phyloP scores from a whole-genome alignment of 768 basidiomycete genomes.

The Pulveroboletus sp. region DNA sequence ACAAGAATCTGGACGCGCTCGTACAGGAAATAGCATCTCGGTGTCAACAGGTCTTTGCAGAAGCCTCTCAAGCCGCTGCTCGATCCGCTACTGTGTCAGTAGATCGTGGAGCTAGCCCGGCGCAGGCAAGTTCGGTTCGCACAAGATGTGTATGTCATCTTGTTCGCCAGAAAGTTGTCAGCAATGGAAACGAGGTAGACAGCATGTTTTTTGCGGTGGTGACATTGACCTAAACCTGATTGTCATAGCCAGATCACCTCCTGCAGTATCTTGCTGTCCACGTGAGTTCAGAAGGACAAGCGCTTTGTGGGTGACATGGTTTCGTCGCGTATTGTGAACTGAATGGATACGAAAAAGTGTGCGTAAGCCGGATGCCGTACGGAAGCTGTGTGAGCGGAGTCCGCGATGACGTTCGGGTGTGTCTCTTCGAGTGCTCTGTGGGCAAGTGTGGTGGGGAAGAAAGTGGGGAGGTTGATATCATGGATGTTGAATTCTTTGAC shows the following conservation, averaged over 20 bases:
- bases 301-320: conserved; percentile 41
- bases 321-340: conserved; percentile 25
- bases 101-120: conserved; percentile 28
- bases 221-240: conserved; percentile 27
- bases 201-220: conserved; percentile 21
- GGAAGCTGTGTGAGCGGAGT: conserved; percentile 35
- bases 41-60: conserved; percentile 58
- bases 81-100: conserved; percentile 48
- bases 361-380: conserved; percentile 51
- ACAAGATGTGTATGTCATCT: conserved; percentile 31
- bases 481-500: conserved; percentile 78
- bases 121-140: conserved; percentile 29
- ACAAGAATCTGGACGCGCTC: conserved; percentile 65
- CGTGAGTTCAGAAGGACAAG: conserved; percentile 37
- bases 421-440: conserved; percentile 47
- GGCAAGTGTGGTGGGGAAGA: conserved; percentile 18
- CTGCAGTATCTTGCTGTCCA: conserved; percentile 51
- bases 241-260: conserved; percentile 38
- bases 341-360: conserved; percentile 46
- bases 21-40: conserved; percentile 54
- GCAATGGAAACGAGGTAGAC: conserved; percentile 47
- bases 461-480: conserved; percentile 42
- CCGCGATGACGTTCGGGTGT: conserved; percentile 40
- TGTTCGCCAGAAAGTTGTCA: conserved; percentile 52
- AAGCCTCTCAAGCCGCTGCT: conserved; percentile 58